Percentiles rank a stretch among this genome's conserved stretches.
phyloP scores from a whole-genome alignment of 139 green algal species.

The Coccomyxa sp. region DNA sequence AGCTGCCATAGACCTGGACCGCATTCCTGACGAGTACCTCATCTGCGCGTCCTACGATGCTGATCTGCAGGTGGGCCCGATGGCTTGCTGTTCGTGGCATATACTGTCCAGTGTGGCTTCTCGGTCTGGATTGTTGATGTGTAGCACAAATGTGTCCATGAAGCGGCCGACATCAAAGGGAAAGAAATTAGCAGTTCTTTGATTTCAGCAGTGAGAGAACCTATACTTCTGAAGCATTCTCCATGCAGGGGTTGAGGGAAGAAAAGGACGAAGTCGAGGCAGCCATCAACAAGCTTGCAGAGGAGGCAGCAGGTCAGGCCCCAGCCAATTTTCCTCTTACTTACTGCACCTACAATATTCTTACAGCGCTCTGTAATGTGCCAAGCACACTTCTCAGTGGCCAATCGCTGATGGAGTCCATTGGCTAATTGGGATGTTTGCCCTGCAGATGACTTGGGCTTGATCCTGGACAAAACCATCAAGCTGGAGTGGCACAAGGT shows the following conservation, averaged over 20 bases:
- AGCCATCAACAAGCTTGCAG: constrained; percentile 40
- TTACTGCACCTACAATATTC: too few species aligned
- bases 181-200: too few species aligned
- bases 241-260: constrained; percentile 32
- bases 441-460: constrained; percentile 62
- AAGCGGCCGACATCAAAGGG: too few species aligned
- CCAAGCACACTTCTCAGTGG: too few species aligned
- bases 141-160: background rate
- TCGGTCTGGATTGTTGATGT: background rate
- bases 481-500: constrained; percentile 92
- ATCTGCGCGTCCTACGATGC: constrained; percentile 78
- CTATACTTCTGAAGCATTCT: too few species aligned
- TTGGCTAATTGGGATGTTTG: too few species aligned
- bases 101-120: background rate
- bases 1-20: constrained; percentile 86
- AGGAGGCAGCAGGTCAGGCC: constrained; percentile 18
- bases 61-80: constrained; percentile 30
- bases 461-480: constrained; percentile 81
- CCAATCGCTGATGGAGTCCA: too few species aligned
- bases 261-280: constrained; percentile 58
- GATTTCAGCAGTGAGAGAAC: too few species aligned
- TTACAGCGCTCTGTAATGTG: too few species aligned
- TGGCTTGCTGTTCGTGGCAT: background rate
- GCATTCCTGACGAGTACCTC: constrained; percentile 92
- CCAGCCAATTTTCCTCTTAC: too few species aligned